phyloP scores from a whole-genome alignment of 1,139 yeast genomes.

The Insectozyma bohioensis region DNA sequence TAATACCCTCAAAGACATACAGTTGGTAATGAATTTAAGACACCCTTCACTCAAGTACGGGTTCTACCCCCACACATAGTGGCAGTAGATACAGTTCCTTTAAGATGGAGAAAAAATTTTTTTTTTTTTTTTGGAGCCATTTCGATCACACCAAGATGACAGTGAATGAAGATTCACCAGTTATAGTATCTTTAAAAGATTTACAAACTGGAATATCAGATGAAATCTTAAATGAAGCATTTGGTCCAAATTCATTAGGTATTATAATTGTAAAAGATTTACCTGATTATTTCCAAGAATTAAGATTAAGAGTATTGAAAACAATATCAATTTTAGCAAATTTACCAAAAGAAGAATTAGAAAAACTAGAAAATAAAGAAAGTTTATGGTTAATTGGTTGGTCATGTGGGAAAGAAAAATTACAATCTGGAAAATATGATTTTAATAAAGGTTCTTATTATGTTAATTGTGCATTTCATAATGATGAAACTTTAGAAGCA shows the following conservation, averaged over 20 bases:
- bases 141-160: too few relatives aligned
- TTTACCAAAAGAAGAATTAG: constrained; percentile 34
- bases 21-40: too few relatives aligned
- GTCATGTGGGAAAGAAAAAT: constrained; percentile 62
- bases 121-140: too few relatives aligned
- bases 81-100: too few relatives aligned
- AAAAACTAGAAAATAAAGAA: constrained; percentile 46
- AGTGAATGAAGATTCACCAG: too few relatives aligned
- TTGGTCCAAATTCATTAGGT: constrained; percentile 61
- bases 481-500: constrained; percentile 44
- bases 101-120: too few relatives aligned
- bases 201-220: constrained; percentile 34
- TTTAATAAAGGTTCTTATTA: constrained; percentile 59
- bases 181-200: constrained; percentile 34
- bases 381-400: constrained; percentile 58
- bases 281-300: constrained; percentile 35
- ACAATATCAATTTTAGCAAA: constrained; percentile 48
- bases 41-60: too few relatives aligned
- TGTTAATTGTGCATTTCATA: constrained; percentile 58
- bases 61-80: too few relatives aligned
- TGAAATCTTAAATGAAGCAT: constrained; percentile 40
- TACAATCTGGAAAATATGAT: constrained; percentile 46
- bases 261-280: constrained; percentile 47
- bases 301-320: constrained; percentile 45
- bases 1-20: too few relatives aligned